These are phyloP conservation scores for Paramecium sexaurelia DNA, from an alignment of 73 alveolate genomes.

Conservation along the genomic window DNA sequence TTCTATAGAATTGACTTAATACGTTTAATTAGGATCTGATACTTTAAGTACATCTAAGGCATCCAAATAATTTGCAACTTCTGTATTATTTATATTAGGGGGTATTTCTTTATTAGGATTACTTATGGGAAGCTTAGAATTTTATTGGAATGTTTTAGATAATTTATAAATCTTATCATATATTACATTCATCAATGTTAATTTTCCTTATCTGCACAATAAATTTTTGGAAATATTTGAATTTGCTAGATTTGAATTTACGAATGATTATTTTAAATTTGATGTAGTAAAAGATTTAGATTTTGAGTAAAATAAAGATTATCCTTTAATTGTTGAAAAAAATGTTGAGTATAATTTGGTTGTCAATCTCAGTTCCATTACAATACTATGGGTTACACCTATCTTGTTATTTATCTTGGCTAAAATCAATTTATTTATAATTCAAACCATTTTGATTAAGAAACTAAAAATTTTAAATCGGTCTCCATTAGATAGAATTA, in stretches of 20 bases:
- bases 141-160: not conserved
- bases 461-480: not conserved
- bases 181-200: not conserved
- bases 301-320: not conserved
- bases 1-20: not conserved
- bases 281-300: not conserved
- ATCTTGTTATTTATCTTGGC: not conserved
- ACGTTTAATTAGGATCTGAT: not conserved
- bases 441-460: not conserved
- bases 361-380: not conserved
- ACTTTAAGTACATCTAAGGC: not conserved
- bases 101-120: not conserved
- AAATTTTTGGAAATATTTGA: not conserved
- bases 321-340: slow-evolving; percentile 13
- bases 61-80: not conserved
- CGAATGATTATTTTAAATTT: not conserved
- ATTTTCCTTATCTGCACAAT: not conserved
- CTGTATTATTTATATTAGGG: not conserved
- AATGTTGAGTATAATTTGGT: not conserved
- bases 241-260: slow-evolving; percentile 20
- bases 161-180: not conserved
- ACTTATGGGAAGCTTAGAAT: not conserved
- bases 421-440: not conserved
- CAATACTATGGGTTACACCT: not conserved
- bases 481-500: not conserved